A percentile compares a stretch with the other conserved stretches of the same genome.
These are phyloP conservation scores for Podospora australis DNA, from an alignment of 495 filamentous ascomycete genomes.

Conservation along the genomic window DNA sequence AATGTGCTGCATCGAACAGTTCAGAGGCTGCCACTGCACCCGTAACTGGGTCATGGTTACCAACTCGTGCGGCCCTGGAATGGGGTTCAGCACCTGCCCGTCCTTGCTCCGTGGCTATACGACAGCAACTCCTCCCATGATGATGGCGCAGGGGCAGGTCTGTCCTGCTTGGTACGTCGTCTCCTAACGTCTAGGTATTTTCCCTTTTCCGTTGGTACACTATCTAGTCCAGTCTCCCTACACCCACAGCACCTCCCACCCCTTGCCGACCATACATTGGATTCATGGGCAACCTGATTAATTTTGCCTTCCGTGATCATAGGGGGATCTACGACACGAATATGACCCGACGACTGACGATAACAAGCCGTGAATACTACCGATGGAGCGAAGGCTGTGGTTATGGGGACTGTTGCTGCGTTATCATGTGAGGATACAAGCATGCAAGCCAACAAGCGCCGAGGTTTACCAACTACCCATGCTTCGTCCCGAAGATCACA, in stretches of 20 bases:
- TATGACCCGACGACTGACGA: constrained; percentile 26
- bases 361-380: constrained; percentile 19
- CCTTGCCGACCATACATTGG: not conserved
- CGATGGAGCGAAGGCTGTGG: no score
- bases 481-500: no score
- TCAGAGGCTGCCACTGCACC: constrained; percentile 29
- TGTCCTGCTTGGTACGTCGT: constrained; percentile 23
- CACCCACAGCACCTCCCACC: no score
- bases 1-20: constrained; percentile 30
- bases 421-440: no score
- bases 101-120: constrained; percentile 20
- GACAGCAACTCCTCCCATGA: constrained; percentile 14
- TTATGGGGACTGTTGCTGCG: no score
- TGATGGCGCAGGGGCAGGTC: constrained; percentile 10
- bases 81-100: constrained; percentile 32
- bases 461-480: no score
- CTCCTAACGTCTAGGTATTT: not conserved
- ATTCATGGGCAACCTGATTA: not conserved
- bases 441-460: no score
- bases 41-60: constrained; percentile 35
- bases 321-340: constrained; percentile 31
- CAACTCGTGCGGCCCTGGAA: constrained; percentile 28
- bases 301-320: constrained; percentile 9
- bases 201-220: no score
- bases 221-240: no score